Evolutionary conservation across 352 stramenopile genomes (phyloP), one percentile per base, ranked within the genome.

Genomic region (Thraustochytrium sp.): DNA sequence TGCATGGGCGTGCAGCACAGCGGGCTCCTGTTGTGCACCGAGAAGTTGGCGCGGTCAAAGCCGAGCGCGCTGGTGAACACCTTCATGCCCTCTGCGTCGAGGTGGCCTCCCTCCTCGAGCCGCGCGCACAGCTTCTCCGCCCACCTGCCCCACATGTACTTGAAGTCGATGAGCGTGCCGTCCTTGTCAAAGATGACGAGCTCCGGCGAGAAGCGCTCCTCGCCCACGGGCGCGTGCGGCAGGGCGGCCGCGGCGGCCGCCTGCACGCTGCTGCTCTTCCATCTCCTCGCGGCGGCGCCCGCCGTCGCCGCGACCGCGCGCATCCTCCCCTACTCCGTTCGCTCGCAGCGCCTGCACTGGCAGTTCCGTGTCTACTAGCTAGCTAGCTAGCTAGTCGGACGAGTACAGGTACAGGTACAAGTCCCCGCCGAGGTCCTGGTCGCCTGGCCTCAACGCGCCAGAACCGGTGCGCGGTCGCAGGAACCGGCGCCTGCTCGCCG

Each of bases 101-200:
- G 46, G 31, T 80, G 48, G 53, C 68, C 68, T 72, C 53, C n/a
- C 26, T 8, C 23, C 85, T 95, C 91, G 29, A 95, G 89, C 61
- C 90, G 89, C 90, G 90, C 94, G 5, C 91, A 91, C 64, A 94
- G 90, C 3, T 89, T 92, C 84, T 94, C 91, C 76, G 94, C 89
- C 91, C 91, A 95, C 54, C 90, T 89, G 73, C 90, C 90, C 91
- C 91, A 95, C 91, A 94, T 95, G 87, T 92, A 88, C 76, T 93
- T 94, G 77, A 95, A 95, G 85, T 95, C 91, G 78, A 95, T 94
- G 64, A 95, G 90, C 76, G 91, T 95, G 82, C 91, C 91, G 78
- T 95, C 91, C 87, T 95, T 95, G 86, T 95, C 91, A 53, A 95
- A 95, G 53, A 95, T 88, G 54, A 95, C 91, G 40, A 95, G 91